phyloP scores from a whole-genome alignment of 805 yeast genomes.

The Candida tallmaniae region DNA sequence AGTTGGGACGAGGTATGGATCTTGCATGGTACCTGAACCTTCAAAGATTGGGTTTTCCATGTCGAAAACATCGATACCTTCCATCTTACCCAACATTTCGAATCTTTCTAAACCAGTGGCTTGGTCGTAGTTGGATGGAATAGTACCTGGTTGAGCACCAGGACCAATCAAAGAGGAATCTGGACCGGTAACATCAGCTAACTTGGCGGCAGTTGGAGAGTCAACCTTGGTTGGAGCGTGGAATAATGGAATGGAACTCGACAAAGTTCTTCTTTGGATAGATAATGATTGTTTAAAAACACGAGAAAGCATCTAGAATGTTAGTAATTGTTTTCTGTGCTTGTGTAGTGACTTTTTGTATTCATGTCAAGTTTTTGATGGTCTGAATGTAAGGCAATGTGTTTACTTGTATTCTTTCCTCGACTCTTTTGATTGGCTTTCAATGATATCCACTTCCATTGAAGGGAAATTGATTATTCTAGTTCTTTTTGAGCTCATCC shows the following conservation, averaged over 20 bases:
- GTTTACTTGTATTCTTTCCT: too few species aligned
- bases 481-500: too few species aligned
- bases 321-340: constrained; percentile 5
- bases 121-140: constrained; percentile 93
- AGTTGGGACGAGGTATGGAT: constrained; percentile 87
- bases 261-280: constrained; percentile 33
- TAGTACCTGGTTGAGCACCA: constrained; percentile 80
- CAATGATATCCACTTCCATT: too few species aligned
- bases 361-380: too few species aligned
- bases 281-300: constrained; percentile 8
- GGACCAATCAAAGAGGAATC: constrained; percentile 75
- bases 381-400: too few species aligned
- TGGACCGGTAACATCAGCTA: constrained; percentile 77
- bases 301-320: constrained; percentile 13
- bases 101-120: constrained; percentile 98
- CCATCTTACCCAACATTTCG: constrained; percentile 88
- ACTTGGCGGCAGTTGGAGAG: constrained; percentile 57
- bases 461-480: too few species aligned
- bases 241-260: constrained; percentile 28
- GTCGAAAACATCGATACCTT: constrained; percentile 94
- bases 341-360: too few species aligned
- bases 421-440: too few species aligned
- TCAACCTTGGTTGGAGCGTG: constrained; percentile 28
- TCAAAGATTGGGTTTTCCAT: constrained; percentile 80
- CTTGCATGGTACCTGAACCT: constrained; percentile 84